These are phyloP conservation scores for Monosiga brevicollis DNA, from an alignment of 78 protist species.

Conservation along the genomic window DNA sequence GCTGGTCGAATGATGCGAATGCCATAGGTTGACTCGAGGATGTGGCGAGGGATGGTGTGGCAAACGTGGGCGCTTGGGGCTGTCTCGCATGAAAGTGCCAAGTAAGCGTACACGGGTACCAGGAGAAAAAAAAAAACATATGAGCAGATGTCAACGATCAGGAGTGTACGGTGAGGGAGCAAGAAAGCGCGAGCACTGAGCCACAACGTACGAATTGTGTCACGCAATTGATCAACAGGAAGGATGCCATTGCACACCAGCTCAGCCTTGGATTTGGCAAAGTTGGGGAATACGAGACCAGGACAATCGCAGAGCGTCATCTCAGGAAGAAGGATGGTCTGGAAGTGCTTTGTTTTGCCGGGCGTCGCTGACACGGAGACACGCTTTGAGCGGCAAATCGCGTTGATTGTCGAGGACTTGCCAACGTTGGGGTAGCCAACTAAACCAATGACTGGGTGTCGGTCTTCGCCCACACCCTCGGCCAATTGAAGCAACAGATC, in stretches of 20 bases:
- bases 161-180: neutral
- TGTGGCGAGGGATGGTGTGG: constrained; percentile 38
- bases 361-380: constrained; percentile 90
- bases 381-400: constrained; percentile 62
- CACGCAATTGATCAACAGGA: constrained; percentile 84
- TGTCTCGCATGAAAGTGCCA: neutral
- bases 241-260: constrained; percentile 83
- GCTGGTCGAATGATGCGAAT: neutral
- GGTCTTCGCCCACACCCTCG: too few relatives aligned
- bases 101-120: neutral
- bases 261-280: constrained; percentile 62
- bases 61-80: constrained; percentile 9
- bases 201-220: too few relatives aligned
- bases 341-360: constrained; percentile 97
- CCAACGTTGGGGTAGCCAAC: constrained; percentile 99
- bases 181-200: constrained; percentile 35
- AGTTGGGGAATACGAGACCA: constrained; percentile 93
- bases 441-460: too few relatives aligned
- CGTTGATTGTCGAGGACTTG: constrained; percentile 89
- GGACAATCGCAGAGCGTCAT: constrained; percentile 91
- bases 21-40: constrained; percentile 46
- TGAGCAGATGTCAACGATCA: neutral
- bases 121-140: neutral
- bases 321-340: constrained; percentile 73
- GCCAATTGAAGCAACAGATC: too few relatives aligned